Evolutionary conservation across 2,329 filamentous ascomycete genomes (phyloP).

Genomic region (Sordariomycetes sp.): DNA sequence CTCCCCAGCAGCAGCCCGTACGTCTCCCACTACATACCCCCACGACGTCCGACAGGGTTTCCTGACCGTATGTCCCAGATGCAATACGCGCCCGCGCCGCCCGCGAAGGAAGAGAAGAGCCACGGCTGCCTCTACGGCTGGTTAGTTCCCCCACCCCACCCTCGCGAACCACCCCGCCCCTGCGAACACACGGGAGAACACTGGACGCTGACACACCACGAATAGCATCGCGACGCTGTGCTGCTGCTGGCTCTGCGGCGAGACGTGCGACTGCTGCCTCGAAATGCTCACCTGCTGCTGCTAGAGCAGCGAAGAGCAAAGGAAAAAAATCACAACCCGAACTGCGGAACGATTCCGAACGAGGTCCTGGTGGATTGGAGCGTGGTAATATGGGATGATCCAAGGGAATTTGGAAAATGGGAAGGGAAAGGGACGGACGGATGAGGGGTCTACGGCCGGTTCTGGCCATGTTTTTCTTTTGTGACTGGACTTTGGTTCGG

Average conservation of each 20-base stretch:
- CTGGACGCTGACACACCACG: not conserved
- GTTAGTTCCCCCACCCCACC: constrained; percentile 13
- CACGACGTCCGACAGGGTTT: not conserved
- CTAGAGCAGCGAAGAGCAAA: constrained; percentile 10
- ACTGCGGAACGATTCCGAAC: not conserved
- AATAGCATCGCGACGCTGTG: constrained; percentile 27
- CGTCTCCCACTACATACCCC: not conserved
- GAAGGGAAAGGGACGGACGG: too few relatives aligned
- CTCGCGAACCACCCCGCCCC: not conserved
- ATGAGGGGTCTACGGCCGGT: too few relatives aligned
- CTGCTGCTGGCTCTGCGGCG: constrained; percentile 32
- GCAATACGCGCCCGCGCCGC: constrained; percentile 21
- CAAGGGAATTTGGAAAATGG: too few relatives aligned
- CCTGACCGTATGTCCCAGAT: constrained; percentile 12
- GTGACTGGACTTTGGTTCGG: too few relatives aligned
- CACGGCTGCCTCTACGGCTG: constrained; percentile 28
- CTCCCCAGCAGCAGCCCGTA: constrained; percentile 13
- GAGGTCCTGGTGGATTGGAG: not conserved
- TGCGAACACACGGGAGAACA: not conserved
- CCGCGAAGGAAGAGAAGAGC: constrained; percentile 23
- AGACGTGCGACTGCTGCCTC: constrained; percentile 31
- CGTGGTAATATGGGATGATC: too few relatives aligned
- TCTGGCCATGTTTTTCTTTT: too few relatives aligned
- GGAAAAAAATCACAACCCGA: not conserved
- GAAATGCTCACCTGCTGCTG: constrained; percentile 29